These are phyloP conservation scores for Gracilariopsis chorda DNA, from an alignment of 23 red algal species.

Conservation along the genomic window DNA sequence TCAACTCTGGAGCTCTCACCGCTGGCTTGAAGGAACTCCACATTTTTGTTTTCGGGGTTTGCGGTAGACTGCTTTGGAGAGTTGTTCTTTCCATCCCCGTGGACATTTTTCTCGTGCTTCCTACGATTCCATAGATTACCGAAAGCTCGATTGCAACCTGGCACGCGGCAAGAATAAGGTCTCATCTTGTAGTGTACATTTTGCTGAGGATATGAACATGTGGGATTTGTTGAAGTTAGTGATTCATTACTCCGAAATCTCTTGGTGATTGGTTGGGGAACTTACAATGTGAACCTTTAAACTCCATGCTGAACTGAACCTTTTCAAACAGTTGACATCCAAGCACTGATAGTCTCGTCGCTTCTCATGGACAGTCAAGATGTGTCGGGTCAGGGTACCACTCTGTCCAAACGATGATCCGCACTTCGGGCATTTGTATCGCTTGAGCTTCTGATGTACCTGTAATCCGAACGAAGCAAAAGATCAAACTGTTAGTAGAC, in stretches of 20 bases:
- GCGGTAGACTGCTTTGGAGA: too few relatives aligned
- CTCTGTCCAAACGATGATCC: slow-evolving; percentile 32
- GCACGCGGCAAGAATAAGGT: slow-evolving; percentile 3
- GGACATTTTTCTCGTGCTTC: slow-evolving; percentile 21
- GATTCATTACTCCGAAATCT: too few relatives aligned
- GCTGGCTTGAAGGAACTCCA: too few relatives aligned
- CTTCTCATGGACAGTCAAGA: slow-evolving; percentile 27
- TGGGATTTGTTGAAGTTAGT: background rate
- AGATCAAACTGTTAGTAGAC: background rate
- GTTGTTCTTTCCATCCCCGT: too few relatives aligned
- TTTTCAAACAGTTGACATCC: background rate
- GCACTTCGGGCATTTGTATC: slow-evolving; percentile 4
- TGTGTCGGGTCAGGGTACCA: slow-evolving; percentile 32
- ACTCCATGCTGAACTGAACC: slow-evolving; percentile 39
- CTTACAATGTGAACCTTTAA: slow-evolving; percentile 30
- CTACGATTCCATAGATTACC: slow-evolving; percentile 37
- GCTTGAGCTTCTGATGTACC: slow-evolving; percentile 25
- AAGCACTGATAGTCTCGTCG: slow-evolving; percentile 20
- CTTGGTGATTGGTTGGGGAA: too few relatives aligned
- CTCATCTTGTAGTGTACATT: slow-evolving; percentile 37
- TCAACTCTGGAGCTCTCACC: too few relatives aligned
- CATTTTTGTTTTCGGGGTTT: too few relatives aligned
- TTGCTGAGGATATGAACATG: background rate
- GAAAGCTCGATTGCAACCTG: slow-evolving; percentile 1
- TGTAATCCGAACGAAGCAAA: too few relatives aligned